Evolutionary conservation across 2,329 filamentous ascomycete species (phyloP), one percentile per base, ranked within the genome.

Genomic region (Dactylonectria macrodidyma): DNA sequence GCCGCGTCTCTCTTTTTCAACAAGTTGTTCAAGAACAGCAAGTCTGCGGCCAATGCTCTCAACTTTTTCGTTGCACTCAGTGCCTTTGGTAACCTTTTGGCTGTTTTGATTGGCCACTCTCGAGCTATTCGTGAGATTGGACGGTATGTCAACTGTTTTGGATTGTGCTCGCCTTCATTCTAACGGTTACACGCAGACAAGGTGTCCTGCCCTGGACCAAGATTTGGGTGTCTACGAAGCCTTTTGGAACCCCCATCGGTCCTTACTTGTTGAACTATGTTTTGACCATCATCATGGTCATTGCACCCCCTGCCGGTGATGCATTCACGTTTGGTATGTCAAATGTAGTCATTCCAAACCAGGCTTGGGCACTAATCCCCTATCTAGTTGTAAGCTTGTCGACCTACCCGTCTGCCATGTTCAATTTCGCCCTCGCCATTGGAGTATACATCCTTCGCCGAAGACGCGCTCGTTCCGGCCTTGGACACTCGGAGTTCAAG

Each of bases 181-280:
- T 65, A 33, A 48, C n/a, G 4, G 26, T 5, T 36, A 4, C 30
- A 22, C 2, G 26, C 14, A 84, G 87, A 65, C 88, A 90, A 80
- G 89, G 89, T 8, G 87, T 90, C 0, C 81, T 91, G 6, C 89
- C 89, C 0, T 90, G 79, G 41, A 83, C 89, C 2, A 77, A 78
- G 2, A 87, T 91, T 69, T 92, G 89, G 89, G 88, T 87, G 0
- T 89, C 87, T 0, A 91, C 89, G 0, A 84, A 83, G 63, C 90
- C 90, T 0, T 91, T 91, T 65, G 89, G 89, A 2, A 92, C 90
- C 0, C 89, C 90, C 0, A 74, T 90, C 0, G 89, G 88, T 0
- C 88, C 89, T 0, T 90, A 90, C 65, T 57, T 85, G 1, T 68
- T 91, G 6, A 88, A 89, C 73, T 91, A 87, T 86, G 71, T 71